phyloP scores from a whole-genome alignment of 345 rosid species.

The Toxicodendron radicans region DNA sequence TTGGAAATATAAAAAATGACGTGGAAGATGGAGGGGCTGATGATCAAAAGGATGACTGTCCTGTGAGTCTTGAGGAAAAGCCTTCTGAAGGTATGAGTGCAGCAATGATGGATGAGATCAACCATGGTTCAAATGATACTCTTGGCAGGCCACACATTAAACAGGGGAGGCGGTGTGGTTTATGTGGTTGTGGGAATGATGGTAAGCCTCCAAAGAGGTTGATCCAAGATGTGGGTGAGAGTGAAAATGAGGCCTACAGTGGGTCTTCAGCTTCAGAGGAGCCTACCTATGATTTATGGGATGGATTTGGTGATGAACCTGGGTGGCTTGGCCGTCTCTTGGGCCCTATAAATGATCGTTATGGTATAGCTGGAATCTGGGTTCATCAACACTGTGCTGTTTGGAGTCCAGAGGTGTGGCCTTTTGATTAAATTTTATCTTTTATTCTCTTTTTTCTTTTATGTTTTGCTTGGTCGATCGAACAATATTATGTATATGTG shows the following conservation, averaged over 20 bases:
- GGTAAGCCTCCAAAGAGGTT: slow-evolving; percentile 86
- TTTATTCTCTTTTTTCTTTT: neutral
- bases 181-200: slow-evolving; percentile 95
- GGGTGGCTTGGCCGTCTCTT: slow-evolving; percentile 95
- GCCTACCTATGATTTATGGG: slow-evolving; percentile 80
- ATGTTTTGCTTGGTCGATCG: slow-evolving; percentile 5
- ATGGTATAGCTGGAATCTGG: slow-evolving; percentile 98
- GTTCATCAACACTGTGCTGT: slow-evolving; percentile 98
- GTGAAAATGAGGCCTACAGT: slow-evolving; percentile 73
- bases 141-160: slow-evolving; percentile 51
- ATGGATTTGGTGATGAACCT: slow-evolving; percentile 94
- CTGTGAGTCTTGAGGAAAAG: slow-evolving; percentile 35
- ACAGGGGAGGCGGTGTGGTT: slow-evolving; percentile 87
- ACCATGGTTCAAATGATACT: slow-evolving; percentile 32
- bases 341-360: slow-evolving; percentile 92
- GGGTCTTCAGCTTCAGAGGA: slow-evolving; percentile 89
- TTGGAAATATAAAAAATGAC: slow-evolving; percentile 24
- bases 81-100: slow-evolving; percentile 37
- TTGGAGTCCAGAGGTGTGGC: slow-evolving; percentile 96
- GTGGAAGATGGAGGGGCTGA: slow-evolving; percentile 34
- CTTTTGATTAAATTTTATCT: slow-evolving; percentile 14
- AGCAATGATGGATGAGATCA: slow-evolving; percentile 28
- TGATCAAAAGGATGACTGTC: slow-evolving; percentile 33
- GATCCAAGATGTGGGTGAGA: slow-evolving; percentile 63
- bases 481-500: neutral